Evolutionary conservation across 2,329 filamentous ascomycete species (phyloP), one percentile per base, ranked within the genome.

Genomic region (Penicillium thymicola): DNA sequence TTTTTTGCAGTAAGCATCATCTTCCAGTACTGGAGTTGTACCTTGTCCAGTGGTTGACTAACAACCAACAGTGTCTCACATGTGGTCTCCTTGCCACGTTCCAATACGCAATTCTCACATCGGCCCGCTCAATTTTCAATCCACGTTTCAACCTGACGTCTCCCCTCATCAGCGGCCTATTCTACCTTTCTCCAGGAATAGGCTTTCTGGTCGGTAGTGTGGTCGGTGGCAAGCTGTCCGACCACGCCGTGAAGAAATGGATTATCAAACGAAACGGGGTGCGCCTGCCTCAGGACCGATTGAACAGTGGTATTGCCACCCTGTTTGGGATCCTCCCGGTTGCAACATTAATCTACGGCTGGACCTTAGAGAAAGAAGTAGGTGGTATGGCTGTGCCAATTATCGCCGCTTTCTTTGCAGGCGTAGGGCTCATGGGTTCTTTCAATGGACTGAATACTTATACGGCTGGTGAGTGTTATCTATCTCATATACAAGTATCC

Each of bases 371-470:
- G 62, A 78, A 82, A 59, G 65, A 70, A 13, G 74, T 78, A 0
- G 83, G 83, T 0, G 83, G 83, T 0, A 76, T 85, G 51, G 76
- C 80, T 3, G 64, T 78, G 9, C 89, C 88, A 0, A 86, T 91
- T 14, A 81, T 91, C 8, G 82, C 83, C 68, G 86, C 90, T 74
- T 92, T 92, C 68, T 64, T 87, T 14, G 87, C 90, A 56, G 89
- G 88, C 2, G 79, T 90, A 0, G 87, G 85, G 0, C 84, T 92
- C 68, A 77, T 91, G 43, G 89, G 89, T 63, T 87, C 86, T 60
- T 92, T 91, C 67, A 89, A 88, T 4, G 83, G 82, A 25, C 72
- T 92, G 62, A 92, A 92, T 70, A 89, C 88, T 0, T 92, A 94
- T 63, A 62, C 66, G 10, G 70, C 71, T 54, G 71, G 71, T 72